phyloP scores from a whole-genome alignment of 2,329 filamentous ascomycete genomes.

The Penicillium freii region DNA sequence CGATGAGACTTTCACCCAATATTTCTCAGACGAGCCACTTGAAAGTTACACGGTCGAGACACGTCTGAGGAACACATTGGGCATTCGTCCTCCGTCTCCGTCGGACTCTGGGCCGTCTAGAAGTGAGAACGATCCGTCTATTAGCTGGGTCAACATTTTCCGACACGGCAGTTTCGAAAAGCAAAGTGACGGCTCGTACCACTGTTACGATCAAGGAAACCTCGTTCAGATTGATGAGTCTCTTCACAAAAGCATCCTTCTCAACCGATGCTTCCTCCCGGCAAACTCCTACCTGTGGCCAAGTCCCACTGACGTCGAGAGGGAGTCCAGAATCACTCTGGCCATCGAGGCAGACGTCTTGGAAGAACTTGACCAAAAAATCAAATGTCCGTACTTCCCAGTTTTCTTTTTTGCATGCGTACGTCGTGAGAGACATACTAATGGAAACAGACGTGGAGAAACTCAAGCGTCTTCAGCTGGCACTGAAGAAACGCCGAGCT shows the following conservation, averaged over 20 bases:
- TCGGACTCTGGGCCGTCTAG: not conserved
- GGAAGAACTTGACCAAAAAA: not conserved
- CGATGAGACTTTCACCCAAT: slow-evolving; percentile 8
- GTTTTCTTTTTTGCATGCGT: too few relatives aligned
- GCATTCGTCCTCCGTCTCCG: not conserved
- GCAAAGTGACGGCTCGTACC: not conserved
- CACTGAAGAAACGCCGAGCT: slow-evolving; percentile 3
- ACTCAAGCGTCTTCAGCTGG: slow-evolving; percentile 6
- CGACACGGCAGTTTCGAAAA: slow-evolving; percentile 3
- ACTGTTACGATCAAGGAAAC: not conserved
- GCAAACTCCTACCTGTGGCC: not conserved
- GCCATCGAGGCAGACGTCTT: slow-evolving; percentile 2
- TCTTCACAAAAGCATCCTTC: not conserved
- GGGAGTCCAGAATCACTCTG: not conserved
- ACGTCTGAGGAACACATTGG: not conserved
- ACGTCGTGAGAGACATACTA: not conserved
- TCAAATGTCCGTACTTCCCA: slow-evolving; percentile 1
- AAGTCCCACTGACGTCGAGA: not conserved
- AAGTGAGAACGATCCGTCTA: not conserved
- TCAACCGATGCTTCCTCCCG: slow-evolving; percentile 1
- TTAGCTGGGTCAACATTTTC: slow-evolving; percentile 9
- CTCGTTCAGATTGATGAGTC: slow-evolving; percentile 3
- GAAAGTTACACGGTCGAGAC: slow-evolving; percentile 5
- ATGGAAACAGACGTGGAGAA: slow-evolving; percentile 2
- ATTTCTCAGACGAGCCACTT: not conserved